Evolutionary conservation across 2,329 filamentous ascomycete species (phyloP).

Genomic region (Pseudopyrenochaeta lycopersici): DNA sequence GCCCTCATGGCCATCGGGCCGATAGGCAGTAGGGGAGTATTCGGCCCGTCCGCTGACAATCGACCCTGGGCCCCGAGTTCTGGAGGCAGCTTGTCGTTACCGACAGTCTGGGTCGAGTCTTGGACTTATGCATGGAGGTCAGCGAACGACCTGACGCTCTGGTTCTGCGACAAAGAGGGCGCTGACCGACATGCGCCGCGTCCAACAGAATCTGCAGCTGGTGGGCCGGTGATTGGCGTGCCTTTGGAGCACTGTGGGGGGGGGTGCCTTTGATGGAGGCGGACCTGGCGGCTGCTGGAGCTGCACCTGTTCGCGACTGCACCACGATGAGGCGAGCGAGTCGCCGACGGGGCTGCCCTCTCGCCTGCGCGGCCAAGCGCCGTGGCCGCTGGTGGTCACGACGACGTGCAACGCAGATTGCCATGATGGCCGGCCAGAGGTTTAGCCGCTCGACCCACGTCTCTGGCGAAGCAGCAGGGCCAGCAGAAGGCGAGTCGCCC

Average conservation of each 20-base stretch:
- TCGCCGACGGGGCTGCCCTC: neutral
- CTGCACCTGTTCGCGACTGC: neutral
- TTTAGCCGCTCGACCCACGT: constrained; percentile 1
- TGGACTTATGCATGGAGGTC: constrained; percentile 2
- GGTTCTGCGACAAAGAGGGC: neutral
- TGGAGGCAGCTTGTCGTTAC: constrained; percentile 1
- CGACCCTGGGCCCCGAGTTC: constrained; percentile 3
- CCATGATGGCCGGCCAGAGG: neutral
- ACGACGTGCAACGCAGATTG: neutral
- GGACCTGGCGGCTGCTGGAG: constrained; percentile 1
- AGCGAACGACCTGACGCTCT: neutral
- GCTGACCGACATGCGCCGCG: neutral
- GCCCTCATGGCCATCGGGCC: neutral
- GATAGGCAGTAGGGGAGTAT: neutral
- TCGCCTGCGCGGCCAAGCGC: neutral
- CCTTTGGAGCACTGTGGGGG: neutral
- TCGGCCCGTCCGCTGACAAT: constrained; percentile 2
- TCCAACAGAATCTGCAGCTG: neutral
- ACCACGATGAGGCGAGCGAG: neutral
- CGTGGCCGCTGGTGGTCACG: neutral
- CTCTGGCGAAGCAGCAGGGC: neutral
- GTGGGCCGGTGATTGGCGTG: neutral
- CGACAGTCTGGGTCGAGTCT: constrained; percentile 6
- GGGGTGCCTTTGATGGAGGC: neutral
- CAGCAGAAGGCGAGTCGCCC: constrained; percentile 17